phyloP scores from a whole-genome alignment of 257 asterid species.

The Solanum chiquidenum region DNA sequence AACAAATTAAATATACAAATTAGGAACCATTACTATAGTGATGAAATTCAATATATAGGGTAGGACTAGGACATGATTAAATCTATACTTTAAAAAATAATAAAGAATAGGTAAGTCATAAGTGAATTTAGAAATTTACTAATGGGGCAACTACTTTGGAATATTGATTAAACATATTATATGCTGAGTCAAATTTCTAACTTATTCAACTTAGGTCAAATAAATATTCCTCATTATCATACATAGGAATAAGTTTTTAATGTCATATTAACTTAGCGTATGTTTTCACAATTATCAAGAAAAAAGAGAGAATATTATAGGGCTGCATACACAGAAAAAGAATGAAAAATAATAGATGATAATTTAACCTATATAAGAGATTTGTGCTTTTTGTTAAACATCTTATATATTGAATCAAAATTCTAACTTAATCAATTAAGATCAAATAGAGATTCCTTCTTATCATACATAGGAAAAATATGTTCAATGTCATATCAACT shows the following conservation, averaged over 20 bases:
- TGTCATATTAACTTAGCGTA: not conserved
- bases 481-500: not conserved
- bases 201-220: not conserved
- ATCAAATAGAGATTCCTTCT: not conserved
- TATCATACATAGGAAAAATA: not conserved
- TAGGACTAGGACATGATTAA: not conserved
- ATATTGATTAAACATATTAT: too few relatives aligned
- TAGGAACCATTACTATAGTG: not conserved
- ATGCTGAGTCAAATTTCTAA: not conserved
- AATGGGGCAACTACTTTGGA: not conserved
- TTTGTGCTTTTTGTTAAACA: not conserved
- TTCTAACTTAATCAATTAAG: not conserved
- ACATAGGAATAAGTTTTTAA: not conserved
- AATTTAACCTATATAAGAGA: not conserved
- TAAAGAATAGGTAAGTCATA: not conserved
- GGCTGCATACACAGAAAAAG: not conserved
- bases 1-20: too few relatives aligned
- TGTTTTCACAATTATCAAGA: not conserved
- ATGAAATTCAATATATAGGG: not conserved
- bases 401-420: not conserved
- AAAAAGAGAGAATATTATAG: not conserved
- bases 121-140: not conserved
- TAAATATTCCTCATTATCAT: not conserved
- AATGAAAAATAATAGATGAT: not conserved
- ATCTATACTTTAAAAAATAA: not conserved